Evolutionary conservation across 192 early-diverging fungal genomes (phyloP), one percentile per base, ranked within the genome.

Genomic region (Mortierella hygrophila): DNA sequence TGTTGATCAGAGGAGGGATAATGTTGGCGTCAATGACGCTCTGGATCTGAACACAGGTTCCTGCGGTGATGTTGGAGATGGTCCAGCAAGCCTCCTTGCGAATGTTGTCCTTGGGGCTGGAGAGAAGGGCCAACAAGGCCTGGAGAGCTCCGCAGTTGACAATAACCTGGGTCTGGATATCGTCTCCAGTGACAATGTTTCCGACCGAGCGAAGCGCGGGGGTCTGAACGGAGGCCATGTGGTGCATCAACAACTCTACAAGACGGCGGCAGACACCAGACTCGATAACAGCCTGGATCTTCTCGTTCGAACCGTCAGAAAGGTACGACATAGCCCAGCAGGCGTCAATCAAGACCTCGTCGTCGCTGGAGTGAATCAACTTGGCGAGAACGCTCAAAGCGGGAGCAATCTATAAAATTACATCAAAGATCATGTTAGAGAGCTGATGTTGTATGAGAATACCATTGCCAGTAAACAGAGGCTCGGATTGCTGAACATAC

Each of bases 251-350:
- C 65, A 99, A 92, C 87, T 98, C 97, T 70, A 99, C 97, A 35
- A 99, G 92, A 44, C 97, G 96, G 65, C 97, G 93, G 90, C 96
- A 97, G 60, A 99, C 96, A 72, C 97, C 97, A 20, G 96, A 91
- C 85, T 99, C 97, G 78, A 99, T 97, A 15, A 99, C 98, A 16
- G 97, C 96, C 88, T 99, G 97, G 72, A 99, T 99, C 91, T 98
- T 98, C 80, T 99, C 97, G 90, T 99, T 99, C 63, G 94, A 70
- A 2, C 98, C 98, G 82, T 99, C 98, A 32, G 98, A 98, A 42
- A 99, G 94, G 82, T 99, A 99, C 26, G 98, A 99, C 78, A 99
- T 96, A n/a, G 98, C 98, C 98, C 98, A 99, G 93, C 98, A 99
- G n/a, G 98, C 96, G 88, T 99, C 98, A 21, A 97, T 98, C 84